Percentiles rank a stretch among this genome's conserved stretches.
These are phyloP conservation scores for Agapanthus africanus DNA, from an alignment of 106 monocot species.

Conservation along the genomic window DNA sequence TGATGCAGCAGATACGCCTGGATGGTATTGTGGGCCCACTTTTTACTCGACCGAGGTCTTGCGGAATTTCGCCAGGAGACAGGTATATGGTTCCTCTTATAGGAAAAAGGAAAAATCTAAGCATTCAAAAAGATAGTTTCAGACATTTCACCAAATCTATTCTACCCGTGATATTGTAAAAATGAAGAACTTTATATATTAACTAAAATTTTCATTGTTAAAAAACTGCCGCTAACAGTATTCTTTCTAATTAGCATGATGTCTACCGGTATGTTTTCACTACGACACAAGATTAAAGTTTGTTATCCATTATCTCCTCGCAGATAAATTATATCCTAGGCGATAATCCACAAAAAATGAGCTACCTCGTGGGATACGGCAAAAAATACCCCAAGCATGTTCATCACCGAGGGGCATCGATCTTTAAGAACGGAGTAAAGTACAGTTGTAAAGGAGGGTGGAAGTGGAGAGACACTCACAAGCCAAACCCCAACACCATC, in stretches of 20 bases:
- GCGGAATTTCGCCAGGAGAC: constrained; percentile 45
- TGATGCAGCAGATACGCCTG: constrained; percentile 63
- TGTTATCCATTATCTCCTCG: not conserved
- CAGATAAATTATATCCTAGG: constrained; percentile 68
- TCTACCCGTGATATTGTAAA: not conserved
- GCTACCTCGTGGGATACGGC: constrained; percentile 77
- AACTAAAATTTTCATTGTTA: no score
- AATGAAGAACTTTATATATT: no score
- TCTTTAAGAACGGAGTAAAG: constrained; percentile 59
- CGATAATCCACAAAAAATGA: constrained; percentile 69
- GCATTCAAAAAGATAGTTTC: not conserved
- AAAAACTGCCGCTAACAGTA: no score
- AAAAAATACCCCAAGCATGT: constrained; percentile 58
- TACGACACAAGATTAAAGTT: not conserved
- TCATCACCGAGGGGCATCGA: constrained; percentile 78
- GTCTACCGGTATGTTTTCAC: not conserved
- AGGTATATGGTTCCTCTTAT: constrained; percentile 18
- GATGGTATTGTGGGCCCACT: constrained; percentile 65
- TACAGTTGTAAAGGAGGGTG: constrained; percentile 79
- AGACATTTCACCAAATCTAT: no score
- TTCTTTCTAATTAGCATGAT: no score
- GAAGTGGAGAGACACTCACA: constrained; percentile 63
- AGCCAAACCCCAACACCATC: constrained; percentile 59
- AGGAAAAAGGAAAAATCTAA: not conserved
- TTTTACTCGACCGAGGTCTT: constrained; percentile 57